Percentiles rank a stretch among this genome's conserved stretches.
phyloP scores from a whole-genome alignment of 176 grass and related monocot genomes.

The Cenchrus fungigraminus region DNA sequence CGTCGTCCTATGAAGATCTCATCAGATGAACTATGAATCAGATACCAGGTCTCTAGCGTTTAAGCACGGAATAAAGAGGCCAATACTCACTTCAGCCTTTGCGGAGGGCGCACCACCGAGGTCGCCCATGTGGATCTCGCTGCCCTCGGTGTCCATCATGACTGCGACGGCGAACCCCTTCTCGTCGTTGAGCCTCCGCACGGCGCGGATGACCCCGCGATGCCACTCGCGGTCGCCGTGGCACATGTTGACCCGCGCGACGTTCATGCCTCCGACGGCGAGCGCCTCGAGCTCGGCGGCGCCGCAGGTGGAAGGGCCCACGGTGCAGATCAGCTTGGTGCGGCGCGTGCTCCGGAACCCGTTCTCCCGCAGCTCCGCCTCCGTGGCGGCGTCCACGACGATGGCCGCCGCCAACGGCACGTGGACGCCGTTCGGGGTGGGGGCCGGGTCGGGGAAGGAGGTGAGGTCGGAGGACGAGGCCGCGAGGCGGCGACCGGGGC shows the following conservation, averaged over 20 bases:
- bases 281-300: slow-evolving; percentile 84
- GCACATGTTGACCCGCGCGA: slow-evolving; percentile 97
- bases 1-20: too few relatives aligned
- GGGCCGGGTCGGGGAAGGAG: slow-evolving; percentile 45
- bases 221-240: slow-evolving; percentile 91
- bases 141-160: slow-evolving; percentile 99
- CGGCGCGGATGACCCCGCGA: slow-evolving; percentile 68
- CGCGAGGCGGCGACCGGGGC: background rate
- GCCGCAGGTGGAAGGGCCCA: slow-evolving; percentile 76
- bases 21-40: background rate
- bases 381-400: slow-evolving; percentile 68
- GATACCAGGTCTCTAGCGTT: background rate
- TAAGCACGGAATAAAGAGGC: background rate
- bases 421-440: slow-evolving; percentile 36
- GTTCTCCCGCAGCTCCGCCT: slow-evolving; percentile 91
- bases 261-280: slow-evolving; percentile 93
- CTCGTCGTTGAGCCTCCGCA: slow-evolving; percentile 90
- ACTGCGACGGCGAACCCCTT: slow-evolving; percentile 87
- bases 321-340: slow-evolving; percentile 97
- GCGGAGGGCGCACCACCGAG: slow-evolving; percentile 76
- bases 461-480: slow-evolving; percentile 40
- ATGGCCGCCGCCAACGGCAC: slow-evolving; percentile 29
- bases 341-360: slow-evolving; percentile 94
- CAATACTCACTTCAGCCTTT: slow-evolving; percentile 75
- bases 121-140: slow-evolving; percentile 98